These are phyloP conservation scores for Zoysia matrella DNA, from an alignment of 202 grass and related monocot genomes.

Conservation along the genomic window DNA sequence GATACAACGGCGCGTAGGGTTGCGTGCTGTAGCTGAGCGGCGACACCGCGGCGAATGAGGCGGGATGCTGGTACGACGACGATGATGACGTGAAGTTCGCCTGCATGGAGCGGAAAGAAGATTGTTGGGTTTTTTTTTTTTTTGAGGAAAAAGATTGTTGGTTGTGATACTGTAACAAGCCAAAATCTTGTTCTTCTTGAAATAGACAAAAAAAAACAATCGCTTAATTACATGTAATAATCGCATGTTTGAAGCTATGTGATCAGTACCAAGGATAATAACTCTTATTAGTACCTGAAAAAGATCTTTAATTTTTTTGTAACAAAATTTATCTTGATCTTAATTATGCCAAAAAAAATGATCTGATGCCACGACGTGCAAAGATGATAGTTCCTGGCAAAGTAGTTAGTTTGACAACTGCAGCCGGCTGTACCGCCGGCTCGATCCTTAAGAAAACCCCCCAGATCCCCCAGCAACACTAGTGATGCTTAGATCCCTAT, in stretches of 20 bases:
- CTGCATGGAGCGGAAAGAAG: constrained; percentile 21
- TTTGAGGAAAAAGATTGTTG: neutral
- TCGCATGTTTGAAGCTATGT: neutral
- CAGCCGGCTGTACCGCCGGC: constrained; percentile 13
- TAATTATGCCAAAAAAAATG: too few species aligned
- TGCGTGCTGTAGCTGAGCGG: constrained; percentile 36
- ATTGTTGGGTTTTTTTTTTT: too few species aligned
- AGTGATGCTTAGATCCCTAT: neutral
- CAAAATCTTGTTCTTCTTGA: constrained; percentile 10
- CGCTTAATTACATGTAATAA: constrained; percentile 3
- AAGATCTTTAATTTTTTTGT: neutral
- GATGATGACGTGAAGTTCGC: constrained; percentile 7
- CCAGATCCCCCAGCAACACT: neutral
- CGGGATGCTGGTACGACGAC: constrained; percentile 35
- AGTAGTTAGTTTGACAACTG: constrained; percentile 24
- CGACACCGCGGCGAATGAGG: constrained; percentile 15
- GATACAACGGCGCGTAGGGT: constrained; percentile 38
- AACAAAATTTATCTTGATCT: neutral
- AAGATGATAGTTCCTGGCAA: constrained; percentile 2
- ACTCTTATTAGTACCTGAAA: neutral
- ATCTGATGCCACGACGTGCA: constrained; percentile 6
- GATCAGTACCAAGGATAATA: neutral
- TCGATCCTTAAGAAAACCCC: constrained; percentile 14
- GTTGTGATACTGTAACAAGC: neutral
- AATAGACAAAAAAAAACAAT: neutral